A percentile compares a stretch with the other conserved stretches of the same genome.
These are phyloP conservation scores for Starmerella lactis-condensi DNA, from an alignment of 805 yeast genomes.

Conservation along the genomic window DNA sequence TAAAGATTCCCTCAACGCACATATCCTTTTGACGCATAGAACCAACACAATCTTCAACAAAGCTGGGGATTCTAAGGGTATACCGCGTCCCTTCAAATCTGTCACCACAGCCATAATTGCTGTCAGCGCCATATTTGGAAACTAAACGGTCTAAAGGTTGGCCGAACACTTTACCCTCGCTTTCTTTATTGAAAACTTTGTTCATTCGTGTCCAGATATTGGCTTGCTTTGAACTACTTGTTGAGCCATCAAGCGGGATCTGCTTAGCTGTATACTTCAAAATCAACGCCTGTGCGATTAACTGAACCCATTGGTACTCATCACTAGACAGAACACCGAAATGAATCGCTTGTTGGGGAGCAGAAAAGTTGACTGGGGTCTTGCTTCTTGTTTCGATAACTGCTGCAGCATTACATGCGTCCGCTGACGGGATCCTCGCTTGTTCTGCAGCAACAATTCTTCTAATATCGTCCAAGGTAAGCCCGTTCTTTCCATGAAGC, in stretches of 20 bases:
- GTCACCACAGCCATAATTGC: conserved; percentile 27
- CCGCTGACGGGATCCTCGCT: conserved; percentile 26
- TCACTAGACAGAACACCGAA: conserved; percentile 28
- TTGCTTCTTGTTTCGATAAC: not conserved
- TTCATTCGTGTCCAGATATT: conserved; percentile 32
- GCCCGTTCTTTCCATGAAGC: conserved; percentile 60
- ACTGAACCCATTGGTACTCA: conserved; percentile 42
- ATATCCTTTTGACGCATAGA: conserved; percentile 79
- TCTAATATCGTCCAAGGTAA: conserved; percentile 90
- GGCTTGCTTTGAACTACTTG: conserved; percentile 4
- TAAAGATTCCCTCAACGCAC: conserved; percentile 87
- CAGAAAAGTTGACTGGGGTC: not conserved
- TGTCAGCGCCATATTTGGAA: conserved; percentile 56
- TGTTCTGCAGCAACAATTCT: conserved; percentile 94
- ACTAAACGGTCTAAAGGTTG: conserved; percentile 52
- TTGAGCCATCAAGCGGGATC: conserved; percentile 4
- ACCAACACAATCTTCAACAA: conserved; percentile 68
- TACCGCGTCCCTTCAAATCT: conserved; percentile 24
- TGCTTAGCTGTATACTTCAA: too few species aligned
- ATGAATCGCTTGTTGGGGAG: conserved; percentile 5
- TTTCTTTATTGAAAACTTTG: conserved; percentile 22
- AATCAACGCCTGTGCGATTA: conserved; percentile 34
- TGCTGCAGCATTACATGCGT: not conserved
- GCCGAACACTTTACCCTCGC: conserved; percentile 46
- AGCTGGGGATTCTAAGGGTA: conserved; percentile 56